Evolutionary conservation across 75 land plant species (phyloP), one percentile per base, ranked within the genome.

Genomic region (Pinus albicaulis): DNA sequence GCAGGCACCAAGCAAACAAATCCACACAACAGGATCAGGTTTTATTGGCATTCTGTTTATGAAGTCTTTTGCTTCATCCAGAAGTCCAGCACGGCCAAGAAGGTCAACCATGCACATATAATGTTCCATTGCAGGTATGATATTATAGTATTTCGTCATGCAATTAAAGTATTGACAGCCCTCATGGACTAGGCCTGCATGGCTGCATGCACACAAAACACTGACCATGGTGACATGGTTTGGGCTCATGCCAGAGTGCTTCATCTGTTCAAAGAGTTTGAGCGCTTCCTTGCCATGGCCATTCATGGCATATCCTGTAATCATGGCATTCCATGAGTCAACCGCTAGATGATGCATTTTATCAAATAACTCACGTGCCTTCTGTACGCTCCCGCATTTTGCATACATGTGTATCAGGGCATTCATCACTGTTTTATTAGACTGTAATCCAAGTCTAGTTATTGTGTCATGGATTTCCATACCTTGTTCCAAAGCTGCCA

Each of bases 371-470:
- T 74, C 80, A 24, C 41, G 58, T n/a, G 80, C 56, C 60, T 65
- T 57, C 23, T 74, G 12, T 22, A 86, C 56, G 55, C 75, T 59
- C 4, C 88, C 77, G 63, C 85, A 86, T 56, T 80, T 82, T 23
- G 81, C 71, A 82, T 82, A 86, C 88, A 86, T 86, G 20, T 59
- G 64, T 17, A 86, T 80, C 14, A 86, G 74, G 28, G 80, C 77
- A 71, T 82, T 86, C 61, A 57, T 24, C 23, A 80, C 73, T 14
- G 52, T 63, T 10, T 41, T 71, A 74, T 86, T 78, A 56, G 38
- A 44, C 57, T 65, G 56, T 74, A 64, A 74, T 59, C 80, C 80
- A 77, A 61, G 77, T 19, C 62, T 74, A 20, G 56, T 44, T 64
- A 80, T 70, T 74, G 74, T 75, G 8, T 76, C 71, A 66, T 86